Conservation (phyloP, 140 eudicot species). For the Oenanthe javanica region DNA sequence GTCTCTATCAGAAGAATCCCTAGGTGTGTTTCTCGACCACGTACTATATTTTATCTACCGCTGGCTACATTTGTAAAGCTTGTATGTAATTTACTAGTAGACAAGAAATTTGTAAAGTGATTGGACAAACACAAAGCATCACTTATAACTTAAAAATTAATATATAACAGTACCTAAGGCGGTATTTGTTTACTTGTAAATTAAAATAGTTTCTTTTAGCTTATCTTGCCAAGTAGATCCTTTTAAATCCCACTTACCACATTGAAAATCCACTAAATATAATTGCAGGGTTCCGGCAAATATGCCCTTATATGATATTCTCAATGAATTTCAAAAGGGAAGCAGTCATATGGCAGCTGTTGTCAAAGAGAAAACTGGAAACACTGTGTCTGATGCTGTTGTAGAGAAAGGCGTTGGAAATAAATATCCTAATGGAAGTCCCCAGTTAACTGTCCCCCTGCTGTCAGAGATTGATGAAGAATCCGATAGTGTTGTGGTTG, state of each 20-base stretch:
- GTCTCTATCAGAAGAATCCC: constrained; percentile 96
- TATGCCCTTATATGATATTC: constrained; percentile 94
- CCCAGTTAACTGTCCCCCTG: constrained; percentile 54
- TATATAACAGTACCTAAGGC: neutral
- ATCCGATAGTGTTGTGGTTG: constrained; percentile 29
- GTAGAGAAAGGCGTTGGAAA: constrained; percentile 18
- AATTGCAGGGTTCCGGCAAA: constrained; percentile 73
- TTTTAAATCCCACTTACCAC: neutral
- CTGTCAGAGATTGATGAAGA: constrained; percentile 43
- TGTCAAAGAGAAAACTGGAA: constrained; percentile 54
- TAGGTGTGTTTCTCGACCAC: constrained; percentile 36
- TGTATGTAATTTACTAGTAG: neutral
- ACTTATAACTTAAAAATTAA: neutral
- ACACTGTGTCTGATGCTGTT: constrained; percentile 26
- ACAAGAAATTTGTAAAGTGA: neutral
- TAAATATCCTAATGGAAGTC: constrained; percentile 17
- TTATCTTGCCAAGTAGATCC: neutral
- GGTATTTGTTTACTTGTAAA: neutral
- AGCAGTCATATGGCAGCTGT: constrained; percentile 99
- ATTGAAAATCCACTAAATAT: neutral
- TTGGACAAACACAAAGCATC: neutral
- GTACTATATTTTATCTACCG: neutral
- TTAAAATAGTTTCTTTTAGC: neutral
- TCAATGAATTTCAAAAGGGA: constrained; percentile 93
- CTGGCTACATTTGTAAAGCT: neutral